Evolutionary conservation across 495 filamentous ascomycete genomes (phyloP).

Genomic region (Podospora comata): DNA sequence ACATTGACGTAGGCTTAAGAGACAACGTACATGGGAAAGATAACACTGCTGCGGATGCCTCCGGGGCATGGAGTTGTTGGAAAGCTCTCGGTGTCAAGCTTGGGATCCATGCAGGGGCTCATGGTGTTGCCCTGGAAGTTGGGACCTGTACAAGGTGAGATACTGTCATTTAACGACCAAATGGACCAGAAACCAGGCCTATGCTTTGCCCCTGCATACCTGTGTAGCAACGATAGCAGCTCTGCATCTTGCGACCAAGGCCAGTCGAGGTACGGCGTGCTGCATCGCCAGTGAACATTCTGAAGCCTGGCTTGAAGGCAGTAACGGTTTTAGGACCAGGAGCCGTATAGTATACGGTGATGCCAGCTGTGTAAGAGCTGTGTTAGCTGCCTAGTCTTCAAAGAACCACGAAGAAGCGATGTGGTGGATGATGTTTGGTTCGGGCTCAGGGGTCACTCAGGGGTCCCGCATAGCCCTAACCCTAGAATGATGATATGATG

Average conservation of each 20-base stretch:
- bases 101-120: constrained; percentile 40
- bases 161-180: no score
- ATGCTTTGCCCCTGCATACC: no score
- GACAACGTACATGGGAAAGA: constrained; percentile 46
- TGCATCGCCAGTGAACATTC: constrained; percentile 50
- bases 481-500: no score
- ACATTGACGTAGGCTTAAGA: neutral
- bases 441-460: no score
- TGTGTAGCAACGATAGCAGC: constrained; percentile 47
- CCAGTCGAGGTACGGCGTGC: constrained; percentile 31
- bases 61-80: constrained; percentile 39
- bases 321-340: constrained; percentile 41
- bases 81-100: constrained; percentile 41
- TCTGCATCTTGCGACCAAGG: constrained; percentile 36
- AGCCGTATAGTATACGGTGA: constrained; percentile 33
- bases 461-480: no score
- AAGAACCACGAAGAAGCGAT: no score
- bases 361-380: constrained; percentile 6
- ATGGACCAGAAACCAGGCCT: no score
- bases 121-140: constrained; percentile 44
- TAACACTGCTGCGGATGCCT: constrained; percentile 50
- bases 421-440: no score
- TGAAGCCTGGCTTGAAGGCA: constrained; percentile 54
- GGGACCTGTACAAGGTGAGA: constrained; percentile 24
- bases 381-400: no score